Evolutionary conservation across 495 filamentous ascomycete species (phyloP).

Genomic region (Aspergillus ostianus): DNA sequence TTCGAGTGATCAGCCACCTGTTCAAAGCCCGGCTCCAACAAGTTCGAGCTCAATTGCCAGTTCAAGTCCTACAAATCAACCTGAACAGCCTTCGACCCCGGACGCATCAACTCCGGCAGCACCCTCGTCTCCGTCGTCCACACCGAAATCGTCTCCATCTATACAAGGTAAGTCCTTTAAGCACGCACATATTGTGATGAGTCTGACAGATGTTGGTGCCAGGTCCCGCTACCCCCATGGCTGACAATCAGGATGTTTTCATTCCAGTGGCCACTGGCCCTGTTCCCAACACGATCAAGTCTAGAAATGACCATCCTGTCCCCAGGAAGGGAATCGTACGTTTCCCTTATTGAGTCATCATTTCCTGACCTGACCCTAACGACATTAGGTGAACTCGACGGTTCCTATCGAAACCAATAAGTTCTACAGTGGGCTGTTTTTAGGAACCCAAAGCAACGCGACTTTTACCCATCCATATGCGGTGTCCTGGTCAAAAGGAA

Average conservation of each 20-base stretch:
- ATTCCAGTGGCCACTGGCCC: conserved; percentile 60
- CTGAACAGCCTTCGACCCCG: background rate
- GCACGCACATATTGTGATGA: background rate
- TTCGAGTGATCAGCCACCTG: background rate
- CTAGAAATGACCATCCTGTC: conserved; percentile 52
- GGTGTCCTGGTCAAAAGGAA: conserved; percentile 71
- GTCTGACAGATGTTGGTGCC: background rate
- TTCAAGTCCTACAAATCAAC: background rate
- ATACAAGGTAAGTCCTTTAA: background rate
- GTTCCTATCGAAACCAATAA: conserved; percentile 78
- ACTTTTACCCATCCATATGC: conserved; percentile 88
- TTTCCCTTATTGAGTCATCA: conserved; percentile 19
- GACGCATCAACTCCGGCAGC: background rate
- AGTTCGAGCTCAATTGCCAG: background rate
- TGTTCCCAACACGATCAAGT: conserved; percentile 53
- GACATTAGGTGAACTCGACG: conserved; percentile 33
- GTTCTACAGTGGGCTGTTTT: conserved; percentile 87
- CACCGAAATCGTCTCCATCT: background rate
- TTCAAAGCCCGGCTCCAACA: background rate
- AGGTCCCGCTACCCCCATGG: conserved; percentile 22
- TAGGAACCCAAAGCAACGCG: conserved; percentile 67
- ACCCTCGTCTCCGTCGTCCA: background rate
- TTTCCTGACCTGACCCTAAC: conserved; percentile 10
- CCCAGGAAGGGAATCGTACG: conserved; percentile 49
- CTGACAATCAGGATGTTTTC: conserved; percentile 46